Evolutionary conservation across 2,329 filamentous ascomycete genomes (phyloP).

Genomic region (Samsoniella hepiali): DNA sequence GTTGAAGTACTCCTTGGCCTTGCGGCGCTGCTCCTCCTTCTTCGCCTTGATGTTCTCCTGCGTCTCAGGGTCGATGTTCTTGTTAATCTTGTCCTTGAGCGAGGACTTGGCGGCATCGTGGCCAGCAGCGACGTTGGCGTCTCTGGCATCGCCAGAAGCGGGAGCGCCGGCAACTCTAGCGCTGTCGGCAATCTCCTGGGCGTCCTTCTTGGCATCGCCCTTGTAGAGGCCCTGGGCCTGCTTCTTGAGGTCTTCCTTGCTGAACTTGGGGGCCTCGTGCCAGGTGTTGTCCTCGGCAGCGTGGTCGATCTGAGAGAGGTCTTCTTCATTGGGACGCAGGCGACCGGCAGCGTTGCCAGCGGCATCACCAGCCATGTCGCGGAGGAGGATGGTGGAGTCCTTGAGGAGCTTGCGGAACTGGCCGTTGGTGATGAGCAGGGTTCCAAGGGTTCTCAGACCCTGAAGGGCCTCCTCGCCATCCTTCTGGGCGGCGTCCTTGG

Average conservation of each 20-base stretch:
- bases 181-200: slow-evolving; percentile 56
- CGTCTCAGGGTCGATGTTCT: slow-evolving; percentile 66
- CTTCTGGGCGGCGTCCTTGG: slow-evolving; percentile 74
- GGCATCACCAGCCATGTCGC: slow-evolving; percentile 89
- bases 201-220: slow-evolving; percentile 54
- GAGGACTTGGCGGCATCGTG: slow-evolving; percentile 36
- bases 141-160: slow-evolving; percentile 45
- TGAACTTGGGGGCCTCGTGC: slow-evolving; percentile 81
- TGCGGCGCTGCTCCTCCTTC: slow-evolving; percentile 43
- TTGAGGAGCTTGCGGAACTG: slow-evolving; percentile 81
- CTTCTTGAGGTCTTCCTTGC: slow-evolving; percentile 64
- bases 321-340: slow-evolving; percentile 75
- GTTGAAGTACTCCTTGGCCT: slow-evolving; percentile 70
- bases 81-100: slow-evolving; percentile 55
- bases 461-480: slow-evolving; percentile 81
- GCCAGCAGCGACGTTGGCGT: slow-evolving; percentile 48
- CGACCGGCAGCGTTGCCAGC: slow-evolving; percentile 72
- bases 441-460: slow-evolving; percentile 83
- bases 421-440: slow-evolving; percentile 88
- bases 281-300: slow-evolving; percentile 89
- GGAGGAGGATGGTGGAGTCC: slow-evolving; percentile 75
- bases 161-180: slow-evolving; percentile 52
- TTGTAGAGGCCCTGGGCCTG: slow-evolving; percentile 64
- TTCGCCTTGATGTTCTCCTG: slow-evolving; percentile 45
- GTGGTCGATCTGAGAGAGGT: slow-evolving; percentile 72